These are phyloP conservation scores for Metschnikowia henanensis DNA, from an alignment of 805 yeast genomes.

Conservation along the genomic window DNA sequence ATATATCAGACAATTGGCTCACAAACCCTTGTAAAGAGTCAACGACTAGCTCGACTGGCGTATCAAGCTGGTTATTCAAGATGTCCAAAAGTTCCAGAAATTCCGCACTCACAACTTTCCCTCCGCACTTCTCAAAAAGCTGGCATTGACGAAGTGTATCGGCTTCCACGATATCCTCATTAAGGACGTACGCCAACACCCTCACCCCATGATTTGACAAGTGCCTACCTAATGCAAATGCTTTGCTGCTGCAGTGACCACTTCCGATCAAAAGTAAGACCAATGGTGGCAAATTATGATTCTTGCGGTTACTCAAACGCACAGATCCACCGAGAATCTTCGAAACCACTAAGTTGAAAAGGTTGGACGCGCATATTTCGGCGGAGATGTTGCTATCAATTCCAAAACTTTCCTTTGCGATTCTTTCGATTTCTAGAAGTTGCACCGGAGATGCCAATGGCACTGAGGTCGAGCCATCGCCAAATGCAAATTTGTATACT, in stretches of 20 bases:
- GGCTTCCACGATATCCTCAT: constrained; percentile 39
- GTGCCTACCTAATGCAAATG: constrained; percentile 78
- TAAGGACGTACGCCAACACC: constrained; percentile 52
- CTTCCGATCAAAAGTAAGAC: constrained; percentile 73
- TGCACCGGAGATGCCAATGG: constrained; percentile 79
- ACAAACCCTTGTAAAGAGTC: constrained; percentile 89
- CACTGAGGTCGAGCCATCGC: constrained; percentile 25
- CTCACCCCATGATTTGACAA: constrained; percentile 72
- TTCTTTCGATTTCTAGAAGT: constrained; percentile 69
- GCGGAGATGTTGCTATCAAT: constrained; percentile 47
- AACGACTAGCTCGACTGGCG: constrained; percentile 76
- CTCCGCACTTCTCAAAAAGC: constrained; percentile 62
- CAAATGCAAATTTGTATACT: constrained; percentile 13
- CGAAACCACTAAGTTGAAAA: constrained; percentile 57
- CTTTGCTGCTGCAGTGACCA: constrained; percentile 70
- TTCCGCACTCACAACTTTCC: constrained; percentile 50
- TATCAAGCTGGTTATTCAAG: constrained; percentile 49
- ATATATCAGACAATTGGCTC: constrained; percentile 60
- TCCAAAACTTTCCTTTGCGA: constrained; percentile 50
- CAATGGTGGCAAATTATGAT: constrained; percentile 79
- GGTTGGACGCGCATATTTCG: constrained; percentile 70
- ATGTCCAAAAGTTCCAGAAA: constrained; percentile 36
- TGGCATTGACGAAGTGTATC: constrained; percentile 51
- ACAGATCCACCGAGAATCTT: constrained; percentile 64
- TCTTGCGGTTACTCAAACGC: constrained; percentile 56